Evolutionary conservation across 495 filamentous ascomycete species (phyloP).

Genomic region (Chaetomium cochliodes): DNA sequence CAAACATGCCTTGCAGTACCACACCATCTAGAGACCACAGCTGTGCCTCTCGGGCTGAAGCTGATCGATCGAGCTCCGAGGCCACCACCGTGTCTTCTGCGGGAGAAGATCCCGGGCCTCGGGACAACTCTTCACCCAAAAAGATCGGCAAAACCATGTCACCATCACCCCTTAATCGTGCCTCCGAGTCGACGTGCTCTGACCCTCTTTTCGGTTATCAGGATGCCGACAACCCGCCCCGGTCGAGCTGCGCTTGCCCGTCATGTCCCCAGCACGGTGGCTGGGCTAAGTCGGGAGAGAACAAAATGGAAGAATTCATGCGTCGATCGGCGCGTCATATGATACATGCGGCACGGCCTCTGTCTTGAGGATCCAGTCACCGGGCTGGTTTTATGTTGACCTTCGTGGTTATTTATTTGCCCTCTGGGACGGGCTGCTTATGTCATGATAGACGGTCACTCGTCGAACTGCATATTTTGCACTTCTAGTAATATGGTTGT

Average conservation of each 20-base stretch:
- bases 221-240: background rate
- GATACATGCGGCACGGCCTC: conserved; percentile 15
- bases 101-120: conserved; percentile 17
- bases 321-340: conserved; percentile 16
- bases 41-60: background rate
- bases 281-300: conserved; percentile 8
- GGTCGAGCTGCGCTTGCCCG: conserved; percentile 14
- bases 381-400: background rate
- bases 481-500: conserved; percentile 18
- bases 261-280: conserved; percentile 15
- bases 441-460: conserved; percentile 11
- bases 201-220: background rate
- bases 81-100: background rate
- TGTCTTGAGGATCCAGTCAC: background rate
- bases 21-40: background rate
- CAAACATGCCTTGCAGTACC: conserved; percentile 3
- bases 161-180: background rate
- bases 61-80: conserved; percentile 20
- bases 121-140: conserved; percentile 17
- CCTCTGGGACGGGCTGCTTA: conserved; percentile 9
- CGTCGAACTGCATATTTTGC: conserved; percentile 8
- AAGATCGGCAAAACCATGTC: conserved; percentile 14
- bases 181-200: conserved; percentile 15
- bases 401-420: conserved; percentile 9
- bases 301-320: conserved; percentile 21